phyloP scores from a whole-genome alignment of 2,329 filamentous ascomycete genomes.

The Aspergillus flavus region DNA sequence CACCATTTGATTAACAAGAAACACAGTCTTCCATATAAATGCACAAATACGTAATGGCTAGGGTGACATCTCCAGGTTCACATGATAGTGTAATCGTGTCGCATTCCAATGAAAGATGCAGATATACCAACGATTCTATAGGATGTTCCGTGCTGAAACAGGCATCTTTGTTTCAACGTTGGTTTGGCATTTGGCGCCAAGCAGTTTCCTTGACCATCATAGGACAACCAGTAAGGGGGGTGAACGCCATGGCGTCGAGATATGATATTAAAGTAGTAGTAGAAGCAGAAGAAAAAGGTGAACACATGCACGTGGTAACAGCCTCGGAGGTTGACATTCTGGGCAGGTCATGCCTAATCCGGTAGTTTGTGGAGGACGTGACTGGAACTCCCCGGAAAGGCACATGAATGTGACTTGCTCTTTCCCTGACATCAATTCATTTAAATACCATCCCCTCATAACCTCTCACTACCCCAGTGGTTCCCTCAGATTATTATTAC shows the following conservation, averaged over 20 bases:
- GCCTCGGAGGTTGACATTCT: constrained; percentile 5
- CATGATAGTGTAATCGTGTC: neutral
- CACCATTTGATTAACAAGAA: neutral
- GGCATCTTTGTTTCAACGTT: neutral
- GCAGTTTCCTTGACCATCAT: neutral
- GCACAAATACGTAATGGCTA: neutral
- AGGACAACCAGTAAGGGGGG: no score
- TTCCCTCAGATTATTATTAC: neutral
- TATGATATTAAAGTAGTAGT: neutral
- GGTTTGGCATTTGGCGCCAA: neutral
- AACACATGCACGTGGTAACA: constrained; percentile 27
- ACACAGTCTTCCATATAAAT: neutral
- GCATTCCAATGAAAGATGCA: no score
- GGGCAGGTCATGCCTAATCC: neutral
- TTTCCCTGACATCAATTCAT: neutral
- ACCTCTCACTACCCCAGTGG: neutral
- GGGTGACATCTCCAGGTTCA: neutral
- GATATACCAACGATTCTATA: no score
- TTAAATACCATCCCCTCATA: neutral
- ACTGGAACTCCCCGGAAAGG: neutral
- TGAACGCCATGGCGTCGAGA: neutral
- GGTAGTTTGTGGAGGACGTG: neutral
- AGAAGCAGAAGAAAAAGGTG: neutral
- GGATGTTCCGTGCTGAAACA: neutral
- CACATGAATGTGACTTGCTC: constrained; percentile 1